Conservation (phyloP, 768 basidiomycete species). For the Hypholoma fasciculare region DNA sequence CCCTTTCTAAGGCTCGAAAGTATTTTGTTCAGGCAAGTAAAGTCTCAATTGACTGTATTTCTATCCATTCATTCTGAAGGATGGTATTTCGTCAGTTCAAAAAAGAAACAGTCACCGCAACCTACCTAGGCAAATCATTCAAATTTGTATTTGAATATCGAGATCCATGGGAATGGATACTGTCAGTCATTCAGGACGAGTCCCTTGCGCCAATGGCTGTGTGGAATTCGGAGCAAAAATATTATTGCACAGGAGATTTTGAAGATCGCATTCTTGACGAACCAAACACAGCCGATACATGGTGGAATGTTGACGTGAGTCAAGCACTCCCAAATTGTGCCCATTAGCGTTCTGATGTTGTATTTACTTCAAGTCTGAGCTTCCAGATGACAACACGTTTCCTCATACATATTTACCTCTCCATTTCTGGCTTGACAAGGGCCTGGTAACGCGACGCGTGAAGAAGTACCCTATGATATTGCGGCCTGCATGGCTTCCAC, state of each 20-base stretch:
- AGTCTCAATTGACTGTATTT: no score
- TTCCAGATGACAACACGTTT: conserved; percentile 16
- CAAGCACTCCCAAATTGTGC: no score
- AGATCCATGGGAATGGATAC: conserved; percentile 29
- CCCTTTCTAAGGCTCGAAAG: conserved; percentile 17
- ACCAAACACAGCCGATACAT: conserved; percentile 26
- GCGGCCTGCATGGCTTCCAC: conserved; percentile 24
- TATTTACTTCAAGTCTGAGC: conserved; percentile 10
- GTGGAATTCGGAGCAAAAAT: conserved; percentile 24
- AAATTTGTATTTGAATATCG: conserved; percentile 25
- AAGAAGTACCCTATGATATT: conserved; percentile 29
- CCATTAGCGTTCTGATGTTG: no score
- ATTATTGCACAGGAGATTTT: conserved; percentile 14
- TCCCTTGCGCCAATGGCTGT: conserved; percentile 13
- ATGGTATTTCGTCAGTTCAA: no score
- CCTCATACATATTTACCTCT: conserved; percentile 26
- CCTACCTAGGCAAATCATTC: conserved; percentile 12
- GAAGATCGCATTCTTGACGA: conserved; percentile 25
- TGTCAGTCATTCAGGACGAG: conserved; percentile 17
- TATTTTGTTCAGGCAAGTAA: conserved; percentile 18
- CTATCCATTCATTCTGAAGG: no score
- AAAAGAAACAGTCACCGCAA: conserved; percentile 9
- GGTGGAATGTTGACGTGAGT: conserved; percentile 27
- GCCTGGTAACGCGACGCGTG: conserved; percentile 23
- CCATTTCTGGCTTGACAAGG: conserved; percentile 32